phyloP scores from a whole-genome alignment of 2,329 filamentous ascomycete genomes.

The Coniochaeta prunicola region DNA sequence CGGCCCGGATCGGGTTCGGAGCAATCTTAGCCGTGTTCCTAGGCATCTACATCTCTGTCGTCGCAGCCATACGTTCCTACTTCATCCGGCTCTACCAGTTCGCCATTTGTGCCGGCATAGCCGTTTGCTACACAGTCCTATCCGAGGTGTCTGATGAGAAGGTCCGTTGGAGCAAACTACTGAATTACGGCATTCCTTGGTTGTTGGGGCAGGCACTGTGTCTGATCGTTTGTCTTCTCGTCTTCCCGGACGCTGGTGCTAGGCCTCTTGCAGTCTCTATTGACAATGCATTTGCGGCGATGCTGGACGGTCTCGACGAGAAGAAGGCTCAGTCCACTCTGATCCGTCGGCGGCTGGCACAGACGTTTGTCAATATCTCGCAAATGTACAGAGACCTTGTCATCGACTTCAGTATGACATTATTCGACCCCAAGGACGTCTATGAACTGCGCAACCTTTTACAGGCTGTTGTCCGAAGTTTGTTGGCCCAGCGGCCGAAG shows the following conservation, averaged over 20 bases:
- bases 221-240: slow-evolving; percentile 36
- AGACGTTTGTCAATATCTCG: slow-evolving; percentile 48
- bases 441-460: slow-evolving; percentile 43
- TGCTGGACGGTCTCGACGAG: slow-evolving; percentile 32
- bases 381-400: slow-evolving; percentile 48
- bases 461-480: slow-evolving; percentile 45
- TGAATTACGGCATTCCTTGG: slow-evolving; percentile 48
- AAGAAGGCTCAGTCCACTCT: slow-evolving; percentile 19
- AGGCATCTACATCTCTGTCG: slow-evolving; percentile 41
- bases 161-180: slow-evolving; percentile 42
- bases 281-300: slow-evolving; percentile 37
- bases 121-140: slow-evolving; percentile 45
- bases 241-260: slow-evolving; percentile 50
- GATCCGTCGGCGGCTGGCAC: slow-evolving; percentile 36
- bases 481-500: slow-evolving; percentile 40
- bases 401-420: slow-evolving; percentile 48
- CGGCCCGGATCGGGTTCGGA: slow-evolving; percentile 40
- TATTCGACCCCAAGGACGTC: slow-evolving; percentile 43
- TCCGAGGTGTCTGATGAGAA: slow-evolving; percentile 35
- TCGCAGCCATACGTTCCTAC: slow-evolving; percentile 46
- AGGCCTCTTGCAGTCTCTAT: slow-evolving; percentile 40
- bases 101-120: slow-evolving; percentile 46
- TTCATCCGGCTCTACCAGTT: slow-evolving; percentile 50
- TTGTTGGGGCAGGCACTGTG: slow-evolving; percentile 46
- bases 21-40: slow-evolving; percentile 49